Evolutionary conservation across 106 monocot genomes (phyloP), one percentile per base, ranked within the genome.

Genomic region (Phalaenopsis aphrodite): DNA sequence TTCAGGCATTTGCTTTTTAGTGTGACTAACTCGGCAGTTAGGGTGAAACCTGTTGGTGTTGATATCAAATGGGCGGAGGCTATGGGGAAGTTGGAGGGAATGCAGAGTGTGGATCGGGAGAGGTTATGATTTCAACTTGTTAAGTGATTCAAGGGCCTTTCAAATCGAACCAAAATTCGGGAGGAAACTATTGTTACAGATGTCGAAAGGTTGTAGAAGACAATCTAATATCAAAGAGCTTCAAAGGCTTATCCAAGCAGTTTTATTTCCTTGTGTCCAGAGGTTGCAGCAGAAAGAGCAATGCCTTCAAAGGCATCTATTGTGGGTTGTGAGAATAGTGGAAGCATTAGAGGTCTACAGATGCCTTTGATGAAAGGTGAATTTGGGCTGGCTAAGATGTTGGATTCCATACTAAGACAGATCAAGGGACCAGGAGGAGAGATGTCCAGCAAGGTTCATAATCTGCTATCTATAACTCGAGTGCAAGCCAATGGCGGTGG

Each of bases 31-130:
- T 89, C 87, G n/a, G 81, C 90, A 15, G 89, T 87, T 5, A 77
- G 92, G 76, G 88, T 89, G 83, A 97, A 97, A 85, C 97, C 97
- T 23, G 88, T 98, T 48, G 94, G 90, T 23, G 90, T 79, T 49
- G 76, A 98, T 94, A 98, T 94, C 56, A 98, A 94, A 94, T 98
- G 97, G 97, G 90, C 94, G 38, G 97, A 98, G 84, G 97, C 97
- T 14, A 92, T 98, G 90, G 88, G 85, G 30, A 94, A 90, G 81
- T 89, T 98, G 76, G 97, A 94, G 79, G 92, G 94, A 56, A 94
- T 97, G 94, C 86, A 90, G 55, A 90, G 86, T 75, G 74, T 82
- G 19, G 90, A 98, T 52, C 84, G 97, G 19, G 97, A 98, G 83
- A 88, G 94, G 86, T 80, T 98, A 56, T 98, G 97, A 94, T 94